Evolutionary conservation across 768 basidiomycete species (phyloP).

Genomic region (Pisolithus marmoratus): DNA sequence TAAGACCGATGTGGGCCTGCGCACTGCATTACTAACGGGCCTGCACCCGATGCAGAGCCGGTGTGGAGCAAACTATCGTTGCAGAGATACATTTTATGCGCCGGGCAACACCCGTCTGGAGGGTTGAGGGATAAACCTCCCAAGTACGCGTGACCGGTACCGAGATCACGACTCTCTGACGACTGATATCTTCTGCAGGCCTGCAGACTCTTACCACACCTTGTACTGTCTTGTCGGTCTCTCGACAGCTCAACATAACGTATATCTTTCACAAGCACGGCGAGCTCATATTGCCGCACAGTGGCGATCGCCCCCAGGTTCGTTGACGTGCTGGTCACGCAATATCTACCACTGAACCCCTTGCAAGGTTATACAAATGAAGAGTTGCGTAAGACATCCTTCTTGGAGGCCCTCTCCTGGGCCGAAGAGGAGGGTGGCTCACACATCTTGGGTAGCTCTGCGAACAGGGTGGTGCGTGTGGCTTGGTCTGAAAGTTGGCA

Average conservation of each 20-base stretch:
- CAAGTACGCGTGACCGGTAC: constrained; percentile 50
- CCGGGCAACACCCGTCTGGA: constrained; percentile 80
- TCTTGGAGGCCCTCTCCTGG: constrained; percentile 57
- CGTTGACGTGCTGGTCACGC: background rate
- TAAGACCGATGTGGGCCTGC: constrained; percentile 20
- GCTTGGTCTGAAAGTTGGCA: background rate
- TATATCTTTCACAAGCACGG: constrained; percentile 42
- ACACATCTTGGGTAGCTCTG: constrained; percentile 50
- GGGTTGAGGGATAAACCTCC: constrained; percentile 95
- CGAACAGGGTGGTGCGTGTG: constrained; percentile 55
- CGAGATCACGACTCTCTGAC: background rate
- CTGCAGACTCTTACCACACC: constrained; percentile 94
- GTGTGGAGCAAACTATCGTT: constrained; percentile 61
- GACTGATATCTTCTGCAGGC: constrained; percentile 36
- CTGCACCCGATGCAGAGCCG: constrained; percentile 36
- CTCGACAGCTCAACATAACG: constrained; percentile 80
- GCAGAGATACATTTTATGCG: constrained; percentile 82
- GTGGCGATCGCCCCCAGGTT: constrained; percentile 33
- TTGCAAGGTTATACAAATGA: constrained; percentile 18
- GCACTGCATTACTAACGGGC: background rate
- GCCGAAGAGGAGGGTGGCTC: constrained; percentile 57
- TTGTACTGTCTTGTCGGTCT: constrained; percentile 89
- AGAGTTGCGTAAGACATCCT: constrained; percentile 40
- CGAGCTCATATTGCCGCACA: constrained; percentile 26
- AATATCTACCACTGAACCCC: constrained; percentile 7